Conservation (phyloP, 2,329 filamentous ascomycete species). For the Colletotrichum godetiae region DNA sequence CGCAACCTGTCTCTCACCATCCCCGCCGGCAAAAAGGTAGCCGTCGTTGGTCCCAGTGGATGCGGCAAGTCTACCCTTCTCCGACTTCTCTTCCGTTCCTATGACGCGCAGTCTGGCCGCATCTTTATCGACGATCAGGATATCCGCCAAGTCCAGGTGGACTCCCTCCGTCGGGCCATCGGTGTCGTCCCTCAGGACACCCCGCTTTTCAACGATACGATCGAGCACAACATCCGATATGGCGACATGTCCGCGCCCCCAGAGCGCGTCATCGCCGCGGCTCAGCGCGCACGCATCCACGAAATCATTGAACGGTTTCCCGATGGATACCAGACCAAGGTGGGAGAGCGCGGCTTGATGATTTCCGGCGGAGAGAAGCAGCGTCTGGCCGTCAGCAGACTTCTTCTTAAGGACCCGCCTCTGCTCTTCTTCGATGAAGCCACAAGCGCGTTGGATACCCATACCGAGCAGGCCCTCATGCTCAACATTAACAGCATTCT, state of each 20-base stretch:
- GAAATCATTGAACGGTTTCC: constrained; percentile 84
- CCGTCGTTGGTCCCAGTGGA: constrained; percentile 92
- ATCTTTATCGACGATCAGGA: constrained; percentile 96
- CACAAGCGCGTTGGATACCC: constrained; percentile 90
- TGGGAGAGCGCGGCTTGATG: constrained; percentile 96
- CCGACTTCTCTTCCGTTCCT: constrained; percentile 91
- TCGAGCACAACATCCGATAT: constrained; percentile 95
- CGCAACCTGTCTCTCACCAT: constrained; percentile 88
- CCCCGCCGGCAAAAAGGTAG: constrained; percentile 94
- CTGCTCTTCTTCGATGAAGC: constrained; percentile 96
- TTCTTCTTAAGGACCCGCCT: constrained; percentile 90
- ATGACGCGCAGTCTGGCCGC: constrained; percentile 86
- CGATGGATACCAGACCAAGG: constrained; percentile 90
- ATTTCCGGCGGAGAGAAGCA: constrained; percentile 97
- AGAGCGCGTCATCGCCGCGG: constrained; percentile 80
- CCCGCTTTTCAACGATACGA: constrained; percentile 95
- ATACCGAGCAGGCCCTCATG: constrained; percentile 91
- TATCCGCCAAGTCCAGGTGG: constrained; percentile 82
- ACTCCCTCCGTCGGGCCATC: constrained; percentile 85
- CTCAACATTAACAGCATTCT: constrained; percentile 93
- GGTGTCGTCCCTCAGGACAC: constrained; percentile 98
- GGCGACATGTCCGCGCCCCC: constrained; percentile 81
- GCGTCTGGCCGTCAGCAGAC: constrained; percentile 82
- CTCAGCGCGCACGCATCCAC: constrained; percentile 85
- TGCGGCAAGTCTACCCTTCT: constrained; percentile 97